Evolutionary conservation across 2,329 filamentous ascomycete genomes (phyloP), one percentile per base, ranked within the genome.

Genomic region (Nemania serpens): DNA sequence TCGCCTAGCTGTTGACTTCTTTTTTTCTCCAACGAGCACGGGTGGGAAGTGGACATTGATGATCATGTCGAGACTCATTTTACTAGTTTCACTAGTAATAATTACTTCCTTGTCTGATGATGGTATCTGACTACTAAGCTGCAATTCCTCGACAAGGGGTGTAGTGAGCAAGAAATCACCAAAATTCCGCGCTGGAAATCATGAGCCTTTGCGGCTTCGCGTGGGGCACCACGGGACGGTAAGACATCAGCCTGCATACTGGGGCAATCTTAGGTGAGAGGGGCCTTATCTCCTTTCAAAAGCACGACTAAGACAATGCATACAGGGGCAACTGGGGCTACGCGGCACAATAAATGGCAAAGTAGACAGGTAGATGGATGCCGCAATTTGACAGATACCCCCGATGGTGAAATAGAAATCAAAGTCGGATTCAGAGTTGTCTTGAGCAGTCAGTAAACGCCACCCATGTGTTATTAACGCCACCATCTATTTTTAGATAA

Each of bases 401-500:
- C n/a, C n/a, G n/a, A n/a, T n/a, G n/a, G n/a, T n/a, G n/a, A n/a
- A n/a, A n/a, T n/a, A n/a, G 36, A 39, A 5, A 39, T 39, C 4
- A 13, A 13, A 39, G 4, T 12, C 4, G 11, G 11, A 42, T 52
- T 47, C 52, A 54, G 25, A 46, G 51, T 48, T 59, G 60, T 63
- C 57, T 57, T 63, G 52, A 63, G 58, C 61, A 51, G 56, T 33
- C 52, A 47, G 37, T 25, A 43, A 53, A 50, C 60, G 47, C 39
- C 50, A 46, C 57, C 45, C 37, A 50, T 51, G 48, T 45, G 58
- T 52, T 58, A 61, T 41, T 12, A 54, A 64, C 55, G 48, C 54
- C 58, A 6, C 47, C 52, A 47, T 51, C 34, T 43, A 52, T 54
- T 13, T 39, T 39, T 39, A 39, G 12, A 63, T 50, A 18, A 63